Percentiles rank a stretch among this genome's conserved stretches.
Conservation (phyloP, 345 rosid genomes). For the Clausena lansium region DNA sequence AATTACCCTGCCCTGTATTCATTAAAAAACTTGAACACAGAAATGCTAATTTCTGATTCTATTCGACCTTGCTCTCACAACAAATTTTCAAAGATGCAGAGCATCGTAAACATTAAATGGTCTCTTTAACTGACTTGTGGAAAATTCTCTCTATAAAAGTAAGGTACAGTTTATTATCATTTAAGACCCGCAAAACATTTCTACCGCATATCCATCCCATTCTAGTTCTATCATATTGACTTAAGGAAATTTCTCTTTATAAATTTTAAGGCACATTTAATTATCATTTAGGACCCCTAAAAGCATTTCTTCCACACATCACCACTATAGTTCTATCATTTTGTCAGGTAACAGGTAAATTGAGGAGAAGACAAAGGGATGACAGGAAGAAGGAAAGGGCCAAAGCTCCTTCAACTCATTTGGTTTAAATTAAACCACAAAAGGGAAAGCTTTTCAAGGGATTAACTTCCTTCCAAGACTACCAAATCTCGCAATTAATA, state of each 20-base stretch:
- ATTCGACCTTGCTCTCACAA: neutral
- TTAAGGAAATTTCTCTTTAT: too few relatives aligned
- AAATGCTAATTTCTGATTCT: neutral
- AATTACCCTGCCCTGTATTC: neutral
- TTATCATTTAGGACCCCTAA: too few relatives aligned
- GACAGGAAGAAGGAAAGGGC: neutral
- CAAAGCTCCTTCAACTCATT: neutral
- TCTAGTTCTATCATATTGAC: neutral
- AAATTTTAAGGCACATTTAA: too few relatives aligned
- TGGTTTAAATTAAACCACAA: neutral
- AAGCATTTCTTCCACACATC: too few relatives aligned
- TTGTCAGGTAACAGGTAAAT: neutral
- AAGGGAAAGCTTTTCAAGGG: neutral
- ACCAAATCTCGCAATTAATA: neutral
- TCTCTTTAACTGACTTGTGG: neutral
- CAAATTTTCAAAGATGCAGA: neutral
- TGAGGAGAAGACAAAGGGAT: neutral
- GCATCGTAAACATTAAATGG: neutral
- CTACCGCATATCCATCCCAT: neutral
- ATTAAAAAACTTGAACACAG: neutral
- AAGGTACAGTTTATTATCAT: neutral
- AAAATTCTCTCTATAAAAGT: neutral
- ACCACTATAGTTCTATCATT: neutral
- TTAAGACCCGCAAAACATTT: neutral
- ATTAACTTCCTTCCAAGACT: neutral